Percentiles rank a stretch among this genome's conserved stretches.
These are phyloP conservation scores for Colletotrichum sp. DNA, from an alignment of 2,329 filamentous ascomycete species.

Conservation along the genomic window DNA sequence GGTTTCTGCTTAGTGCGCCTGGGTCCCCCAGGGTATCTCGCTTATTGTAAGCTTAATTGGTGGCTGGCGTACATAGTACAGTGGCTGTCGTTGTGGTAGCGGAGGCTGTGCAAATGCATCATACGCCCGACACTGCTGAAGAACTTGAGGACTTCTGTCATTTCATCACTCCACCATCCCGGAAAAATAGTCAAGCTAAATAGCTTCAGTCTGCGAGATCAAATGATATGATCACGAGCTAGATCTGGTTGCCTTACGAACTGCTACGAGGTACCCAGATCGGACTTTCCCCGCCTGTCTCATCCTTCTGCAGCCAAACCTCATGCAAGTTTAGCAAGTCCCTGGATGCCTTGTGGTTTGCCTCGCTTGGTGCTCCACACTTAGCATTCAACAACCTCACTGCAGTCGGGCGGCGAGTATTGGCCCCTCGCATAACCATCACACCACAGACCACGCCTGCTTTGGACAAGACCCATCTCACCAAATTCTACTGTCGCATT, in stretches of 20 bases:
- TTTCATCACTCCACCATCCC: neutral
- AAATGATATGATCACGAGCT: neutral
- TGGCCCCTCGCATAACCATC: neutral
- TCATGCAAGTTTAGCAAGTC: neutral
- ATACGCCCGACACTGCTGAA: neutral
- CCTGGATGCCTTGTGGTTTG: constrained; percentile 12
- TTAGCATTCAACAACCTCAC: neutral
- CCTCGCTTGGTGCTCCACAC: neutral
- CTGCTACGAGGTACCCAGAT: neutral
- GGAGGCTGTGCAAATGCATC: too few species aligned
- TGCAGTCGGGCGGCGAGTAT: neutral
- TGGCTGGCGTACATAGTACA: neutral
- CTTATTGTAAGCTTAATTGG: neutral
- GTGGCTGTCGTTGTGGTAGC: neutral
- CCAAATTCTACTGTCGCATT: neutral
- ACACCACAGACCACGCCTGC: neutral
- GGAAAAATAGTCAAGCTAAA: neutral
- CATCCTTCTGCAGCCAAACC: neutral
- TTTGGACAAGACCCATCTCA: neutral
- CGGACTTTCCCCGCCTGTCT: neutral
- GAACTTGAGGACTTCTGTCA: neutral
- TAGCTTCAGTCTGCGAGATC: neutral
- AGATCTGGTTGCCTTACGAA: neutral
- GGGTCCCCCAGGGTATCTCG: neutral
- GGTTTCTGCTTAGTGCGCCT: neutral